Evolutionary conservation across 2,329 filamentous ascomycete species (phyloP), one percentile per base, ranked within the genome.

Genomic region (Aspergillus hiratsukae): DNA sequence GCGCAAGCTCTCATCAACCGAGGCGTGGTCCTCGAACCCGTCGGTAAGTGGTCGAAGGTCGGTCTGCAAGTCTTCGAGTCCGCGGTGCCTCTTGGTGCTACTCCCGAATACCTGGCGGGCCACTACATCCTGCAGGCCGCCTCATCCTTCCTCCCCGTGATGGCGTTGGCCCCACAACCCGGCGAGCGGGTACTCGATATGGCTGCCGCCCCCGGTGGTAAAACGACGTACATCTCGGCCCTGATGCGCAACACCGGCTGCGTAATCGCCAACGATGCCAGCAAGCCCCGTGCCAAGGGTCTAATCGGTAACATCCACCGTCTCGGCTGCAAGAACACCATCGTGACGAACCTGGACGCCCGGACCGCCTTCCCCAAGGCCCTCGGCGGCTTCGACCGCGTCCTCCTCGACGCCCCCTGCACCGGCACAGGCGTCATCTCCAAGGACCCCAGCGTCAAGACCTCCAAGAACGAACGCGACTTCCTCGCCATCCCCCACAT

Each of bases 11-110:
- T 97, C 58, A 97, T 97, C 81, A 96, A 96, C 78, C 89, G 93
- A 61, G 94, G 94, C 62, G 94, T 99, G 50, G 95, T 92, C 14
- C 84, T 99, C 41, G 93, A 99, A 75, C 94, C 94, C 2, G 91
- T 99, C 19, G 94, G 94, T 59, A 97, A 97, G 76, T 99, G 94
- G 94, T 94, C 89, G 65, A 99, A 99, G 79, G 91, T 99, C 61
- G 94, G 94, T 49, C 83, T 99, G 43, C 94, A 99, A 74, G 86
- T 99, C 58, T 99, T 99, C 73, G 94, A 99, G 75, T 90, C 89
- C 56, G 88, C 87, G 54, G 86, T 89, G 0, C 91, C 91, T 2
- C 83, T 97, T 1, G 92, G 92, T 82, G 94, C 94, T 28, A 99
- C 94, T 0, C 94, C 94, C 9, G 94, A 99, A 76, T 99, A 99